A percentile compares a stretch with the other conserved stretches of the same genome.
Evolutionary conservation across 192 early-diverging fungal genomes (phyloP).

Genomic region (Coemansia sp.): DNA sequence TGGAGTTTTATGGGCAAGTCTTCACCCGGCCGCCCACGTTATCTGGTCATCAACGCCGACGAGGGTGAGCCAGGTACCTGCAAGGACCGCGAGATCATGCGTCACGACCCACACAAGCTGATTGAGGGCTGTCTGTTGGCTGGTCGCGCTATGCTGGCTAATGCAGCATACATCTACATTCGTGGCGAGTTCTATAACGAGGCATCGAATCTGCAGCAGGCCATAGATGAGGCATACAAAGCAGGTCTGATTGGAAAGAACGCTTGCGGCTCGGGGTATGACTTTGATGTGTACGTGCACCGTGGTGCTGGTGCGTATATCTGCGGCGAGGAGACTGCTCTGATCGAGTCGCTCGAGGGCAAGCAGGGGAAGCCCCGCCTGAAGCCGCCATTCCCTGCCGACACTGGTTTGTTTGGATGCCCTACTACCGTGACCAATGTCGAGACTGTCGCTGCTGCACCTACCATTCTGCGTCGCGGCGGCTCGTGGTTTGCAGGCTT

Average conservation of each 20-base stretch:
- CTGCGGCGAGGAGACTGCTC: constrained; percentile 93
- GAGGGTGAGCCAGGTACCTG: constrained; percentile 99
- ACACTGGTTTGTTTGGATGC: constrained; percentile 97
- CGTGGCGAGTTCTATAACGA: constrained; percentile 97
- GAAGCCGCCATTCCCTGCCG: constrained; percentile 99
- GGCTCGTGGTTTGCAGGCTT: constrained; percentile 93
- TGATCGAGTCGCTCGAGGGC: constrained; percentile 90
- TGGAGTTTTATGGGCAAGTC: constrained; percentile 99
- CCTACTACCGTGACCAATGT: constrained; percentile 99
- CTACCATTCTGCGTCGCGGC: constrained; percentile 88
- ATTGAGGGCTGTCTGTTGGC: constrained; percentile 96
- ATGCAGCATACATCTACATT: constrained; percentile 97
- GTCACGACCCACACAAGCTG: constrained; percentile 93
- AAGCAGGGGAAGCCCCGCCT: constrained; percentile 98
- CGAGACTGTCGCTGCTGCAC: constrained; percentile 97
- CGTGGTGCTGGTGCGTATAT: constrained; percentile 98
- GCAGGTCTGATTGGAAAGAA: constrained; percentile 98
- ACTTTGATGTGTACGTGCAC: constrained; percentile 97
- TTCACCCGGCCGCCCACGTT: constrained; percentile 80
- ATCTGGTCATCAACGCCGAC: constrained; percentile 97
- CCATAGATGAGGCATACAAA: constrained; percentile 97
- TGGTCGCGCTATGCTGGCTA: constrained; percentile 95
- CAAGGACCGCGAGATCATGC: constrained; percentile 96
- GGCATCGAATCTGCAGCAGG: constrained; percentile 85
- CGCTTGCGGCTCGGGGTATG: constrained; percentile 92